A percentile compares a stretch with the other conserved stretches of the same genome.
phyloP scores from a whole-genome alignment of 169 alveolate genomes.

The Ichthyophthirius multifiliis region DNA sequence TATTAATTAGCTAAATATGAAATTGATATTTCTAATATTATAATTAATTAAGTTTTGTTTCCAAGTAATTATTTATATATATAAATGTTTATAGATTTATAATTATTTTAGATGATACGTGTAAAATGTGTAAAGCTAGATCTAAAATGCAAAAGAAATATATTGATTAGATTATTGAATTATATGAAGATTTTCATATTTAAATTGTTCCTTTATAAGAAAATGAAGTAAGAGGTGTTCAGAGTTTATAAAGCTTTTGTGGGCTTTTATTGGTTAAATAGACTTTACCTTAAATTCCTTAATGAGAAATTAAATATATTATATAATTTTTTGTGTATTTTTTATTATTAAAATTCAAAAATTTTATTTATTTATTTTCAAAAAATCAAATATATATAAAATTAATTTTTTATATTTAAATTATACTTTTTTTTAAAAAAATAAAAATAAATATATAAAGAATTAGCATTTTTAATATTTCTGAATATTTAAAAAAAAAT shows the following conservation, averaged over 20 bases:
- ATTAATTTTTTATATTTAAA: no score
- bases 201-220: slow-evolving; percentile 52
- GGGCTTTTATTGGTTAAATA: slow-evolving; percentile 15
- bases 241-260: slow-evolving; percentile 44
- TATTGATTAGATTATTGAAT: slow-evolving; percentile 91
- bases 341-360: no score
- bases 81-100: slow-evolving; percentile 2
- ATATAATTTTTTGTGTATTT: no score
- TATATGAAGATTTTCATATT: slow-evolving; percentile 97
- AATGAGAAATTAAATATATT: background rate
- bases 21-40: slow-evolving; percentile 95
- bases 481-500: no score
- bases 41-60: slow-evolving; percentile 95
- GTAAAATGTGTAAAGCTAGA: slow-evolving; percentile 84
- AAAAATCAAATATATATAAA: no score
- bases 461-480: no score
- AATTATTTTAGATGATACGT: slow-evolving; percentile 41
- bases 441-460: no score
- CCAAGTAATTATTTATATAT: slow-evolving; percentile 72
- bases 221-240: slow-evolving; percentile 53
- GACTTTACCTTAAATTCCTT: slow-evolving; percentile 7
- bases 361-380: no score
- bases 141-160: slow-evolving; percentile 95
- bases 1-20: slow-evolving; percentile 94
- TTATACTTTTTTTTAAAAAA: no score